Conservation (phyloP, 257 asterid genomes). For the Przewalskia tangutica region DNA sequence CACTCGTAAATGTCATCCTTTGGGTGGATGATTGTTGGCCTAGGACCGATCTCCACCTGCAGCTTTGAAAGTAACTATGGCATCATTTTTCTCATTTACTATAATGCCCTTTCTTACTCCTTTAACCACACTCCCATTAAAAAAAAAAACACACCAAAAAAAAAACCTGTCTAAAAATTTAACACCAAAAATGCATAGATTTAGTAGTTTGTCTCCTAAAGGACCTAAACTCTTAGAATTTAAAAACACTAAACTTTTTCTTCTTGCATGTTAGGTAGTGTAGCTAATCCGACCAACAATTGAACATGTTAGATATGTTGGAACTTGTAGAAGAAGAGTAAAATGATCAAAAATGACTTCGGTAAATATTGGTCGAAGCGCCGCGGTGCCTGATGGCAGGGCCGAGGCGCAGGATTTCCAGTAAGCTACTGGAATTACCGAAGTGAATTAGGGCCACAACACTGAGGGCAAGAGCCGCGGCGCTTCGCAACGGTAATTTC, state of each 20-base stretch:
- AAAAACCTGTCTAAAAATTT: not conserved
- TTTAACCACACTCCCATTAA: not conserved
- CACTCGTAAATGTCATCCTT: not conserved
- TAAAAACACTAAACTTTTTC: not conserved
- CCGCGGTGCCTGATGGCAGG: too few relatives aligned
- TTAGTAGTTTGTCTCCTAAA: not conserved
- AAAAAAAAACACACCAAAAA: too few relatives aligned
- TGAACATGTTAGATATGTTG: not conserved
- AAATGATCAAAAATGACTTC: too few relatives aligned
- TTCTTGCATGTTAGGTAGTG: not conserved
- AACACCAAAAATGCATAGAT: not conserved
- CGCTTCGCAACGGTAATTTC: too few relatives aligned
- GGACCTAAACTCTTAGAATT: not conserved
- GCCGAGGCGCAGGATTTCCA: too few relatives aligned
- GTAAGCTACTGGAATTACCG: too few relatives aligned
- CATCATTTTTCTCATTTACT: not conserved
- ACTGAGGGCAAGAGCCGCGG: too few relatives aligned
- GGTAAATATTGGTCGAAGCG: too few relatives aligned
- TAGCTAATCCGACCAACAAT: not conserved
- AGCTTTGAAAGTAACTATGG: not conserved
- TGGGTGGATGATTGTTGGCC: constrained; percentile 1
- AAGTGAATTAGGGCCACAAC: too few relatives aligned
- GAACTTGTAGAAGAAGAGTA: too few relatives aligned
- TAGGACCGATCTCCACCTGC: not conserved
- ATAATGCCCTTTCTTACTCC: not conserved